Evolutionary conservation across 1,284 basidiomycete genomes (phyloP), one percentile per base, ranked within the genome.

Genomic region (Apiotrichum gamsii): DNA sequence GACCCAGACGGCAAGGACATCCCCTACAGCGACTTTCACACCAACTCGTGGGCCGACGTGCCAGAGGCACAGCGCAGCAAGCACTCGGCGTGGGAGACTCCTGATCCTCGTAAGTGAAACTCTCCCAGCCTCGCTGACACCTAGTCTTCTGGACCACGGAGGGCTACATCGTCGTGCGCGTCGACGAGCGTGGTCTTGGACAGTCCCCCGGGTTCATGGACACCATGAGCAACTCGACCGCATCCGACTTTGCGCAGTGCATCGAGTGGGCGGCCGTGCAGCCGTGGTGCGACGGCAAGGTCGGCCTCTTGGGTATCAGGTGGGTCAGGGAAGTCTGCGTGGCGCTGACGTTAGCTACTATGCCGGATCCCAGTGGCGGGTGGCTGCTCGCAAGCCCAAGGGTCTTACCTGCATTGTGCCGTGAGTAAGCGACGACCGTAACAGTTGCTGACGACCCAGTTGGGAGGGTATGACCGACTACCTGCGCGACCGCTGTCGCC

Each of bases 341-440:
- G n/a, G n/a, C n/a, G n/a, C n/a, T n/a, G n/a, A n/a, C n/a, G n/a
- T 70, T 36, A 64, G 61, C 38, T 70, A 69, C 58, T 69, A 63
- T 28, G 64, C 58, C 19, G 65, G 61, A 2, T 57, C 51, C 23
- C 68, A 70, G 39, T 70, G 67, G 68, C 51, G 65, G 8, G 68
- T 70, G 3, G 68, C 68, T 4, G 67, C 68, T 14, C 58, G 63
- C 11, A 49, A 51, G 38, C 69, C 69, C 16, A 70, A 67, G 53
- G 69, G 69, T 3, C 45, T 70, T 18, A 39, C 61, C 2, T 69
- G 67, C 54, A 66, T 70, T 40, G 43, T 70, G 1, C 66, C 65
- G 0, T 28, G 11, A 28, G 25, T 28, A 6, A n/a, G n/a, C n/a
- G n/a, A n/a, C n/a, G n/a, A n/a, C n/a, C n/a, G n/a, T n/a, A n/a